Evolutionary conservation across 2,329 filamentous ascomycete species (phyloP), one percentile per base, ranked within the genome.

Genomic region (Penicillium sp.): DNA sequence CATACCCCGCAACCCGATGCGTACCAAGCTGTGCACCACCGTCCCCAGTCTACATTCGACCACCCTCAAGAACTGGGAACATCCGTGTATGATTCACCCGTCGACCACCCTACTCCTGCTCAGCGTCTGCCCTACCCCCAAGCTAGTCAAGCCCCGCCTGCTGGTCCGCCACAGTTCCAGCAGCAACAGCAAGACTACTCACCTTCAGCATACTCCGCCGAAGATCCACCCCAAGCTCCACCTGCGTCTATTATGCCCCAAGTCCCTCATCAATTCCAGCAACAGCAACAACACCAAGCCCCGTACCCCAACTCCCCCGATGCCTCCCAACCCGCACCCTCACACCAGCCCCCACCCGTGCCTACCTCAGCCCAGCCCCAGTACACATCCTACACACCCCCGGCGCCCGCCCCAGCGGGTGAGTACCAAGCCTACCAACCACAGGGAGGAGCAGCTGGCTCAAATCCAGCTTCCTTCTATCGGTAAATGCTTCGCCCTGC

Each of bases 41-140:
- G 82, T 14, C 86, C 85, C 3, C 83, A 86, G 66, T 88, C 85
- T 70, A 88, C 84, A 10, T 88, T 88, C 63, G 85, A 86, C 27
- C 83, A 85, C 59, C 85, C 89, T 0, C 89, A 92, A 72, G 89
- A 93, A 74, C 78, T 93, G 44, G 87, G 88, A 24, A 91, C 89
- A 0, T 89, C 88, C 1, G 84, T 84, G 9, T 92, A 92, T 66
- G 88, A 92, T 71, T 89, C 88, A 3, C 89, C 88, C 40, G 81
- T 89, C 38, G 83, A 76, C 18, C 68, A 66, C 44, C 55, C 62
- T 29, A 46, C 60, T 29, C 49, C 60, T 48, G 55, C 57, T 34
- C 63, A 70, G 52, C 69, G 72, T 42, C 66, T 72, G 50, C 65
- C 69, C 16, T 77, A 73, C 50, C 63, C 66, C 11, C 60, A 65